Conservation (phyloP, 2,329 filamentous ascomycete genomes). For the Leptographium wingfieldii region DNA sequence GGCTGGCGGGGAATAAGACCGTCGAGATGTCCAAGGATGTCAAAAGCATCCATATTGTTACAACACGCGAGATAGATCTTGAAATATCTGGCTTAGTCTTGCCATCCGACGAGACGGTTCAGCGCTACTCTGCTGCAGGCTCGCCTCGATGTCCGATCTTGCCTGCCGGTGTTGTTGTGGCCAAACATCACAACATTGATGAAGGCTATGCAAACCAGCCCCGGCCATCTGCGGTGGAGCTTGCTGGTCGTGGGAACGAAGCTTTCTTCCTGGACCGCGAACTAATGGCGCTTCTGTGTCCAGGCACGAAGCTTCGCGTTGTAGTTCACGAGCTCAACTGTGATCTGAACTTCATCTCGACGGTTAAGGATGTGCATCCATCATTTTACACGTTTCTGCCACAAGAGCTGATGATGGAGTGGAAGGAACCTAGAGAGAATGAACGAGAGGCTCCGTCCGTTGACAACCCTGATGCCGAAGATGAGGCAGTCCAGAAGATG, state of each 20-base stretch:
- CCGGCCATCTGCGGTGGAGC: constrained; percentile 19
- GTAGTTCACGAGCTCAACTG: constrained; percentile 43
- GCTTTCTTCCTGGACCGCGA: constrained; percentile 57
- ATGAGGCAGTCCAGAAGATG: constrained; percentile 11
- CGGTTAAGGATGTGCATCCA: constrained; percentile 39
- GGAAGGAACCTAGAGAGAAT: constrained; percentile 41
- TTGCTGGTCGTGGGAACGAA: constrained; percentile 13
- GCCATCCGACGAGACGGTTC: constrained; percentile 27
- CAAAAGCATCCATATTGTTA: constrained; percentile 25
- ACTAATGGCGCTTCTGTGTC: constrained; percentile 36
- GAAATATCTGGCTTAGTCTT: constrained; percentile 43
- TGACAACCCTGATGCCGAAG: constrained; percentile 21
- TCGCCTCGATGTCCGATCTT: constrained; percentile 18
- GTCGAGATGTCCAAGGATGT: constrained; percentile 17
- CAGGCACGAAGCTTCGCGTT: constrained; percentile 51
- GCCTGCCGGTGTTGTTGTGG: constrained; percentile 31
- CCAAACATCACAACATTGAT: constrained; percentile 32
- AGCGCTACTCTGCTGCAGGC: constrained; percentile 30
- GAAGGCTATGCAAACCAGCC: constrained; percentile 33
- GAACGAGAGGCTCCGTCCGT: constrained; percentile 34
- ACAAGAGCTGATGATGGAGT: constrained; percentile 57
- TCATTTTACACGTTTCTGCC: constrained; percentile 53
- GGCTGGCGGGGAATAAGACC: constrained; percentile 17
- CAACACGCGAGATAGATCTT: constrained; percentile 41
- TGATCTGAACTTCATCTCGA: constrained; percentile 53